Conservation (phyloP, 2,329 filamentous ascomycete species). For the Ceratocystis alfenasii region DNA sequence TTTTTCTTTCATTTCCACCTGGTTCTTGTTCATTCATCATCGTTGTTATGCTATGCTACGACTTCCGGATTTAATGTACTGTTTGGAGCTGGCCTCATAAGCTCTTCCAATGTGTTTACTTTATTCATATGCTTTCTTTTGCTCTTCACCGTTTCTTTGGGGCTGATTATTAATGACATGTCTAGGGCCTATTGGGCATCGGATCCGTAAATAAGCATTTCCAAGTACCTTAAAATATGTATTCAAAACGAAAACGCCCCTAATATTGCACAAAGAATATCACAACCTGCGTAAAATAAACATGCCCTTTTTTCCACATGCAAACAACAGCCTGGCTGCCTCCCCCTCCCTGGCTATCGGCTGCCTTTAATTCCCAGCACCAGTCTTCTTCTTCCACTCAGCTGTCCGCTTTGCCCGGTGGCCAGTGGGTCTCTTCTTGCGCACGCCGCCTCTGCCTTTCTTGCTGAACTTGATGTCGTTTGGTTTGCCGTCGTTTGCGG, state of each 20-base stretch:
- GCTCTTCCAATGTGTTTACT: background rate
- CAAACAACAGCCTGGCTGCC: background rate
- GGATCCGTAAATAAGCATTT: background rate
- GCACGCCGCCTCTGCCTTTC: constrained; percentile 35
- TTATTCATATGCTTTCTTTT: background rate
- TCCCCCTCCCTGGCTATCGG: no score
- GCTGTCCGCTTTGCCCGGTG: constrained; percentile 33
- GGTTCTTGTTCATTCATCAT: background rate
- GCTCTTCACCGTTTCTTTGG: background rate
- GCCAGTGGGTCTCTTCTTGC: constrained; percentile 31
- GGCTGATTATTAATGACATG: background rate
- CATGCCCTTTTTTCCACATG: background rate
- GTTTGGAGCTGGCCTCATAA: background rate
- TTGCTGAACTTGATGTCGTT: constrained; percentile 50
- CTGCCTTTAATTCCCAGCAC: constrained; percentile 5
- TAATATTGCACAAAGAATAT: constrained; percentile 4
- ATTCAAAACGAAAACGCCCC: constrained; percentile 12
- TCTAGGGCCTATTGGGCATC: no score
- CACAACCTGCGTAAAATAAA: background rate
- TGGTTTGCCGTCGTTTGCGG: constrained; percentile 50
- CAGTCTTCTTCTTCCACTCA: constrained; percentile 36
- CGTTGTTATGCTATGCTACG: background rate
- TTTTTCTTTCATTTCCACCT: no score
- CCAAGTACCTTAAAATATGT: constrained; percentile 5
- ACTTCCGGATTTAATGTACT: background rate